These are phyloP conservation scores for Eucalyptus globulus DNA, from an alignment of 345 rosid genomes.

Conservation along the genomic window DNA sequence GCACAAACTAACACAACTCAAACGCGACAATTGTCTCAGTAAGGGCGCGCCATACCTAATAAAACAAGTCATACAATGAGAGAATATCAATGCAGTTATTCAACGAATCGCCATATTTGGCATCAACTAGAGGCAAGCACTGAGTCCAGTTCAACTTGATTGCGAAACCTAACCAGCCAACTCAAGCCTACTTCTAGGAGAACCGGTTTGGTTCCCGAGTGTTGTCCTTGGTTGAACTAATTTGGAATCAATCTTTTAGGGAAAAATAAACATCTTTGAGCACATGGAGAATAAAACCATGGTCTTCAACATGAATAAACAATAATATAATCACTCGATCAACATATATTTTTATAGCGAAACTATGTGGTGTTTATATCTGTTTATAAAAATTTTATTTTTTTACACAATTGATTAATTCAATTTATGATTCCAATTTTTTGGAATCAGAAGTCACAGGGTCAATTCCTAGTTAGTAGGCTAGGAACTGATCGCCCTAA, in stretches of 20 bases:
- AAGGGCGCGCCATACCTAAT: neutral
- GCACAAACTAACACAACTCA: neutral
- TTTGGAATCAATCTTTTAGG: neutral
- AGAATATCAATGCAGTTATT: no score
- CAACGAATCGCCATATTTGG: neutral
- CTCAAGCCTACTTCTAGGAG: neutral
- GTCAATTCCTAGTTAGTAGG: neutral
- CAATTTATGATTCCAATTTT: no score
- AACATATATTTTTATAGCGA: neutral
- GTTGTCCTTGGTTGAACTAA: no score
- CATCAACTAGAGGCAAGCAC: neutral
- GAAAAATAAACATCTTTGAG: neutral
- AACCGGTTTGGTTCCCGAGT: accelerated
- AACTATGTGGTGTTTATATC: neutral
- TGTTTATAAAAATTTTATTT: neutral
- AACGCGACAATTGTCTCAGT: neutral
- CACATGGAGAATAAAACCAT: neutral
- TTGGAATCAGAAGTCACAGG: neutral
- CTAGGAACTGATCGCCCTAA: accelerated
- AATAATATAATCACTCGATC: neutral
- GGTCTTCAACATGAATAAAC: neutral
- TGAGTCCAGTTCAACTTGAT: no score
- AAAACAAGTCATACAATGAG: neutral
- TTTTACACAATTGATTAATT: neutral
- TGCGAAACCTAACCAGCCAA: no score